Evolutionary conservation across 306 rosid species (phyloP).

Genomic region (Acacia crassicarpa): DNA sequence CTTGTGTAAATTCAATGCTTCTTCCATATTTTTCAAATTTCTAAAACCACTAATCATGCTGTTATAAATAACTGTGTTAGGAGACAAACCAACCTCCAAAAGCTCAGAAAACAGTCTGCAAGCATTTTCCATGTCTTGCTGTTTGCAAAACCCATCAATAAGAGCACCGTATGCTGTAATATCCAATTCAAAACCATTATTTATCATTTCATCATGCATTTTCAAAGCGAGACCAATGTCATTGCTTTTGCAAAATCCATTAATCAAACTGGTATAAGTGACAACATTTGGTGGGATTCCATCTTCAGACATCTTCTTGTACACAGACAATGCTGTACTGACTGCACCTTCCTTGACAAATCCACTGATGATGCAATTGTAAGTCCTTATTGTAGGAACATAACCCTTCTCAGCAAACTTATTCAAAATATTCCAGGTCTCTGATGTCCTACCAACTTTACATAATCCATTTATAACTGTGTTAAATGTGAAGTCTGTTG

Average conservation of each 20-base stretch:
- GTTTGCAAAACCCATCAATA: conserved; percentile 70
- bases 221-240: conserved; percentile 61
- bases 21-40: conserved; percentile 68
- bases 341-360: conserved; percentile 62
- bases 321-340: conserved; percentile 50
- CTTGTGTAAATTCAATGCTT: conserved; percentile 55
- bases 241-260: conserved; percentile 66
- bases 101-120: conserved; percentile 57
- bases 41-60: conserved; percentile 70
- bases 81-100: conserved; percentile 65
- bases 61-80: conserved; percentile 62
- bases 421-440: conserved; percentile 50
- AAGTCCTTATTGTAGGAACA: conserved; percentile 52
- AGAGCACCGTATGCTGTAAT: conserved; percentile 55
- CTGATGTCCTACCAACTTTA: conserved; percentile 62
- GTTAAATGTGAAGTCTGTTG: conserved; percentile 49
- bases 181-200: conserved; percentile 62
- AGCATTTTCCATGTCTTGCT: conserved; percentile 69
- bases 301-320: conserved; percentile 52
- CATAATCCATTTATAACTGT: conserved; percentile 68
- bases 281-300: conserved; percentile 66
- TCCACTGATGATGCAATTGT: conserved; percentile 71
- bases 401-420: conserved; percentile 54
- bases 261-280: conserved; percentile 66
- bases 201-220: conserved; percentile 60